These are phyloP conservation scores for Astrephomene gubernaculifera DNA, from an alignment of 139 green algal genomes.

Conservation along the genomic window DNA sequence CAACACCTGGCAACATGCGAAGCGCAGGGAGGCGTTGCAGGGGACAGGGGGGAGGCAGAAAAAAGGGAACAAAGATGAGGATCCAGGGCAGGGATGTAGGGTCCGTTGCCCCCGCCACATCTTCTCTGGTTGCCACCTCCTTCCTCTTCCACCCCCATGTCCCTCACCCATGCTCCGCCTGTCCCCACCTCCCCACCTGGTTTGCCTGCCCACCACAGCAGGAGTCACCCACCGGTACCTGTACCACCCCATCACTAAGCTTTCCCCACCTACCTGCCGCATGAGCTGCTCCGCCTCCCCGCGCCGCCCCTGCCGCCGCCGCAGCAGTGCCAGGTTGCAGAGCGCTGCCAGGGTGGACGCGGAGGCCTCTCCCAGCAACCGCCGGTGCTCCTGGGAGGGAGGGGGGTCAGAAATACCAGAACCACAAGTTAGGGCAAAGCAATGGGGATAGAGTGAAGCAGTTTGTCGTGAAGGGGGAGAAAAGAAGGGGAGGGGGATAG, in stretches of 20 bases:
- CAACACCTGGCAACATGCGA: neutral
- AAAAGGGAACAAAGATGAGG: neutral
- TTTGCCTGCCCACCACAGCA: neutral
- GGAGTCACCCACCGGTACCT: neutral
- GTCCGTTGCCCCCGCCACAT: too few relatives aligned
- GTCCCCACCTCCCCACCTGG: too few relatives aligned
- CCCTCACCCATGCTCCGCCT: too few relatives aligned
- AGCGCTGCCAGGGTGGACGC: conserved; percentile 1
- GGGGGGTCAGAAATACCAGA: neutral
- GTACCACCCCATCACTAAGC: neutral
- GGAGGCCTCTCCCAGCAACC: conserved; percentile 13
- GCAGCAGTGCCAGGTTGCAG: conserved; percentile 35
- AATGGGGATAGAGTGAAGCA: neutral
- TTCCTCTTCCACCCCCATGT: too few relatives aligned
- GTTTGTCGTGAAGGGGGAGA: too few relatives aligned
- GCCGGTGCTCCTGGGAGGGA: conserved; percentile 13
- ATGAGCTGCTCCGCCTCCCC: conserved; percentile 25
- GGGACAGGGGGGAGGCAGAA: neutral
- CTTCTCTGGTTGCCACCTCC: too few relatives aligned
- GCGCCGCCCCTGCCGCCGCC: neutral
- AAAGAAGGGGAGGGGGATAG: neutral
- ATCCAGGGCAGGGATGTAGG: too few relatives aligned
- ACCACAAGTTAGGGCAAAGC: neutral
- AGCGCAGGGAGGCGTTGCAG: neutral
- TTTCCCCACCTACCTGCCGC: conserved; percentile 10